These are phyloP conservation scores for Priceomyces medius DNA, from an alignment of 805 yeast genomes.

Conservation along the genomic window DNA sequence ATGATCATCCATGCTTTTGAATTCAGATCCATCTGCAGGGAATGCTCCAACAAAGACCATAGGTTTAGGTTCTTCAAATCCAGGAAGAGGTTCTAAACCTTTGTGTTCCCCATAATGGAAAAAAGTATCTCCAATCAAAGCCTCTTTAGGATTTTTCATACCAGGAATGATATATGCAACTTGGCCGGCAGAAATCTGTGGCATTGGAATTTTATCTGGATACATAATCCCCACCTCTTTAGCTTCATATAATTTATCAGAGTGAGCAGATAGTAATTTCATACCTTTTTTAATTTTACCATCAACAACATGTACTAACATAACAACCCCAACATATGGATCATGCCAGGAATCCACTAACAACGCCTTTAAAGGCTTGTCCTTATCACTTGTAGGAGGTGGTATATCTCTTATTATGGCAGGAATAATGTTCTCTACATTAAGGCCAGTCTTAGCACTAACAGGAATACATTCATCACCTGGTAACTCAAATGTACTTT, in stretches of 20 bases:
- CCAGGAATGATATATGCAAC: slow-evolving; percentile 95
- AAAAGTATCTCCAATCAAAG: slow-evolving; percentile 88
- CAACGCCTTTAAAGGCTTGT: slow-evolving; percentile 64
- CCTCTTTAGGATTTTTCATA: slow-evolving; percentile 83
- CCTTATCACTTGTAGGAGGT: slow-evolving; percentile 59
- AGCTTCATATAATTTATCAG: slow-evolving; percentile 74
- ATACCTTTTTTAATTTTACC: slow-evolving; percentile 75
- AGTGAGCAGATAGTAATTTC: slow-evolving; percentile 73
- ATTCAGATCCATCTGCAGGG: slow-evolving; percentile 93
- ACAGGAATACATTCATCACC: slow-evolving; percentile 74
- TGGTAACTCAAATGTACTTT: slow-evolving; percentile 75
- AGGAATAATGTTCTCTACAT: slow-evolving; percentile 78
- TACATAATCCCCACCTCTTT: slow-evolving; percentile 95
- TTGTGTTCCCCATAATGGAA: slow-evolving; percentile 56
- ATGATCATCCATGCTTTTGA: slow-evolving; percentile 84
- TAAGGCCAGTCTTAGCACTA: slow-evolving; percentile 87
- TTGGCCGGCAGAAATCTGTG: slow-evolving; percentile 77
- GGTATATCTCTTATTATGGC: slow-evolving; percentile 80
- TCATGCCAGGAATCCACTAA: slow-evolving; percentile 99
- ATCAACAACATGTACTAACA: slow-evolving; percentile 81
- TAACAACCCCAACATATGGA: slow-evolving; percentile 84
- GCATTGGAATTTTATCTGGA: slow-evolving; percentile 76
- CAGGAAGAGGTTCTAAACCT: slow-evolving; percentile 76
- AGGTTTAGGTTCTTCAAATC: slow-evolving; percentile 95
- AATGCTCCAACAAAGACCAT: slow-evolving; percentile 99